Evolutionary conservation across 352 stramenopile species (phyloP), one percentile per base, ranked within the genome.

Genomic region (Globisporangium barbulae): DNA sequence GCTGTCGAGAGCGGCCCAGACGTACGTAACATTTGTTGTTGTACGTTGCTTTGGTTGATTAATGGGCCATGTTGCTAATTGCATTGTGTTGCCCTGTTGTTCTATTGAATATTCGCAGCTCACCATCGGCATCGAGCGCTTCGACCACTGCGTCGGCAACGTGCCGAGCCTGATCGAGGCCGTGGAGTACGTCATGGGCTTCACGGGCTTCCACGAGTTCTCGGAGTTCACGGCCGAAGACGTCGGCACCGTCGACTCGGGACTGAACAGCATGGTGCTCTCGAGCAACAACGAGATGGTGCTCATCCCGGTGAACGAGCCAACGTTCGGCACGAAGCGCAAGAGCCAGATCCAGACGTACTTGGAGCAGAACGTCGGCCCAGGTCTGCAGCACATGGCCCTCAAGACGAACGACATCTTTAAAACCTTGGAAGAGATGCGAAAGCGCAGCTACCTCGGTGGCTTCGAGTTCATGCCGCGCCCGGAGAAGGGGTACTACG

Each of bases 351-450:
- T 98, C 67, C 92, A 98, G 74, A 98, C 94, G 8, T 99, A 97
- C 71, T 63, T 99, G 9, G 91, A 98, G 78, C 91, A 98, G 73
- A 98, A 99, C 71, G 89, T 97, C 39, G 96, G 96, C 30, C 61
- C 91, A 5, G 96, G 96, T 33, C 76, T 99, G 44, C 96, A 99
- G 82, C 95, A 99, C 82, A 93, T 99, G 72, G 96, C 96, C n/a
- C 81, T 98, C 55, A 98, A 98, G 73, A 98, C 94, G 2, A 72
- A 96, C 71, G 94, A 99, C 74, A 98, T 99, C 64, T 98, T 99
- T 72, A 69, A 85, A 25, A 98, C 96, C 15, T 75, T 98, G 59
- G 73, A 64, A 21, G 85, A 91, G 62, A 94, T 94, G 83, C 81
- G 79, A 55, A 83, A 89, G 73, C 73, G 85, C 56, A 91, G 80